A percentile compares a stretch with the other conserved stretches of the same genome.
phyloP scores from a whole-genome alignment of 2,329 filamentous ascomycete species.

The Pyrenochaeta sp. region DNA sequence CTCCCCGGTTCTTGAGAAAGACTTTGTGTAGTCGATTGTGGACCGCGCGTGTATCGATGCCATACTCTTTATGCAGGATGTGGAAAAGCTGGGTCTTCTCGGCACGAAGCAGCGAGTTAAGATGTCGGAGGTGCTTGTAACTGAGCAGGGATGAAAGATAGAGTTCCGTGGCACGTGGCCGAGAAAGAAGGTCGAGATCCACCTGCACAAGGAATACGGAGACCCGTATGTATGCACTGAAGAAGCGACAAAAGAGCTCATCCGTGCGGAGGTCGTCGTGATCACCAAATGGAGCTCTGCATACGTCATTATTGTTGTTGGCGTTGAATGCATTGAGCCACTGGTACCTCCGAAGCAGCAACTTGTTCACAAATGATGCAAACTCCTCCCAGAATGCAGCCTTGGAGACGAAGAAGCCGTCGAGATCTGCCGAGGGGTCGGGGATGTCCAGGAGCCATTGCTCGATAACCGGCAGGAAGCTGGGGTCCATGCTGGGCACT shows the following conservation, averaged over 20 bases:
- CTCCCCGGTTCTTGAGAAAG: conserved; percentile 35
- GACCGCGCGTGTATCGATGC: conserved; percentile 27
- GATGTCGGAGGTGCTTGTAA: conserved; percentile 38
- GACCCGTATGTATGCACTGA: conserved; percentile 37
- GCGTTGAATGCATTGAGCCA: conserved; percentile 16
- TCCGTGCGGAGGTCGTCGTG: conserved; percentile 31
- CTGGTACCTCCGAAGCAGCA: conserved; percentile 36
- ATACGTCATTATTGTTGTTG: conserved; percentile 21
- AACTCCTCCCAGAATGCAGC: conserved; percentile 47
- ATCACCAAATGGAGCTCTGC: conserved; percentile 39
- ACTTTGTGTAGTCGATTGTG: conserved; percentile 23
- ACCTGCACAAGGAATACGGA: conserved; percentile 35
- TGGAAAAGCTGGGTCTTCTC: conserved; percentile 35
- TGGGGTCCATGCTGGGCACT: conserved; percentile 28
- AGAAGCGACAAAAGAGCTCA: conserved; percentile 34
- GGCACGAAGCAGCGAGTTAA: conserved; percentile 30
- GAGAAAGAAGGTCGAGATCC: conserved; percentile 32
- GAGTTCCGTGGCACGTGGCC: conserved; percentile 18
- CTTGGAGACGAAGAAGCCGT: conserved; percentile 36
- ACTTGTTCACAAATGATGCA: conserved; percentile 31
- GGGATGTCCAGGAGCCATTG: conserved; percentile 40
- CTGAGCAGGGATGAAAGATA: conserved; percentile 29
- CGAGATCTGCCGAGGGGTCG: conserved; percentile 23
- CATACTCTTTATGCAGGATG: conserved; percentile 38
- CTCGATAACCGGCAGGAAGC: conserved; percentile 32